A percentile compares a stretch with the other conserved stretches of the same genome.
phyloP scores from a whole-genome alignment of 352 stramenopile genomes.

The Globisporangium polare region DNA sequence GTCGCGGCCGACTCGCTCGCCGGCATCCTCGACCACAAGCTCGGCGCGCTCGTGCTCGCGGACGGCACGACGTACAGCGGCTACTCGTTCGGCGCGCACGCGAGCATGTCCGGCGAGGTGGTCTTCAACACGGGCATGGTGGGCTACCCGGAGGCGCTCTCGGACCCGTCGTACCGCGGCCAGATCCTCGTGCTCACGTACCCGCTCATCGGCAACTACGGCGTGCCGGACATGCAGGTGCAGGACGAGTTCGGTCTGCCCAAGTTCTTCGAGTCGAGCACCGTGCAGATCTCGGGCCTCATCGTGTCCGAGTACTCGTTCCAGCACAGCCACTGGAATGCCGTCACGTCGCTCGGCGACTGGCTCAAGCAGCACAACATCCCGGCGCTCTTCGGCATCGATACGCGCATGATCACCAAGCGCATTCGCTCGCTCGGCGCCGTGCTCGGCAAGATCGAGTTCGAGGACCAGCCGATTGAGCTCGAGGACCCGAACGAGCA shows the following conservation, averaged over 20 bases:
- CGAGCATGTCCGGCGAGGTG: conserved; percentile 76
- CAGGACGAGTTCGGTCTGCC: conserved; percentile 76
- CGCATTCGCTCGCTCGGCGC: conserved; percentile 90
- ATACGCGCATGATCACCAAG: conserved; percentile 94
- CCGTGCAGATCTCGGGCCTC: conserved; percentile 93
- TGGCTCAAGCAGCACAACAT: conserved; percentile 93
- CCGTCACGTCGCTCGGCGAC: conserved; percentile 80
- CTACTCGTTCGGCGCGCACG: conserved; percentile 77
- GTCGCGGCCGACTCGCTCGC: conserved; percentile 37
- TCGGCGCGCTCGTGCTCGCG: conserved; percentile 77
- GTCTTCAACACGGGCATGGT: conserved; percentile 99
- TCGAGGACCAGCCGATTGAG: conserved; percentile 43
- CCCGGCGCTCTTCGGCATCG: conserved; percentile 91
- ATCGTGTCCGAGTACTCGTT: conserved; percentile 91
- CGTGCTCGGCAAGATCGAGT: conserved; percentile 88
- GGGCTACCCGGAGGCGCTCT: conserved; percentile 96
- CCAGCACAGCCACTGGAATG: conserved; percentile 95
- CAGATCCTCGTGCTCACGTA: conserved; percentile 96
- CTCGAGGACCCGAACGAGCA: conserved; percentile 93
- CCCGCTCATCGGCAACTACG: conserved; percentile 96
- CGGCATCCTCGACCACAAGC: conserved; percentile 45
- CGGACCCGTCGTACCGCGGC: conserved; percentile 95
- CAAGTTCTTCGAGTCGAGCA: conserved; percentile 90
- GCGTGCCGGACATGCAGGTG: conserved; percentile 82
- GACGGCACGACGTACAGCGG: conserved; percentile 73